Evolutionary conservation across 2,329 filamentous ascomycete species (phyloP).

Genomic region (Hypocrella siamensis): DNA sequence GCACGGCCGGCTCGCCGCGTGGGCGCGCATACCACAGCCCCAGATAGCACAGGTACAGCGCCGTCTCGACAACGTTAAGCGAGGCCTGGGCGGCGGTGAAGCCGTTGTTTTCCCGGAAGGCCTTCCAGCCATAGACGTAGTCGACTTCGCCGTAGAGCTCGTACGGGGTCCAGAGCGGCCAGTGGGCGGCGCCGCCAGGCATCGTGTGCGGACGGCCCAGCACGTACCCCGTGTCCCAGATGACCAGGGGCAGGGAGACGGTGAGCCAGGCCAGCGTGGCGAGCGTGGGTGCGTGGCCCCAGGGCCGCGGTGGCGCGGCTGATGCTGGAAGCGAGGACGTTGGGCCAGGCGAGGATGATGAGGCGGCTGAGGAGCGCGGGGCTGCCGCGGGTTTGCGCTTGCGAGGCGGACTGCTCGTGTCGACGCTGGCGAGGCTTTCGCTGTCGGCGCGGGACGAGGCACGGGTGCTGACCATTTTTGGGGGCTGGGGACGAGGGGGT

Average conservation of each 20-base stretch:
- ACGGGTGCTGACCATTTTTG: slow-evolving; percentile 22
- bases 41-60: slow-evolving; percentile 45
- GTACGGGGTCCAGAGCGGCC: slow-evolving; percentile 63
- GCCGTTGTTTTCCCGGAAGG: slow-evolving; percentile 50
- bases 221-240: slow-evolving; percentile 72
- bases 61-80: slow-evolving; percentile 53
- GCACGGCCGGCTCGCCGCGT: slow-evolving; percentile 10
- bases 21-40: slow-evolving; percentile 15
- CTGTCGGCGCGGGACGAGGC: slow-evolving; percentile 16
- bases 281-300: slow-evolving; percentile 29
- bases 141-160: slow-evolving; percentile 67
- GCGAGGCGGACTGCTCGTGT: slow-evolving; percentile 5
- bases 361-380: slow-evolving; percentile 4
- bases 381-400: slow-evolving; percentile 5
- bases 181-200: slow-evolving; percentile 58
- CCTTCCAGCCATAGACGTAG: slow-evolving; percentile 65
- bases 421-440: slow-evolving; percentile 9
- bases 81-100: slow-evolving; percentile 63
- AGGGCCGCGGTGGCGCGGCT: no score
- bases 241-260: slow-evolving; percentile 60
- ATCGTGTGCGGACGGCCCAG: slow-evolving; percentile 68
- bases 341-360: background rate
- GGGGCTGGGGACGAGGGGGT: background rate
- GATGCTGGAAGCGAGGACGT: no score
- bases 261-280: slow-evolving; percentile 52